Evolutionary conservation across 495 filamentous ascomycete species (phyloP).

Genomic region (Penicillium roqueforti): DNA sequence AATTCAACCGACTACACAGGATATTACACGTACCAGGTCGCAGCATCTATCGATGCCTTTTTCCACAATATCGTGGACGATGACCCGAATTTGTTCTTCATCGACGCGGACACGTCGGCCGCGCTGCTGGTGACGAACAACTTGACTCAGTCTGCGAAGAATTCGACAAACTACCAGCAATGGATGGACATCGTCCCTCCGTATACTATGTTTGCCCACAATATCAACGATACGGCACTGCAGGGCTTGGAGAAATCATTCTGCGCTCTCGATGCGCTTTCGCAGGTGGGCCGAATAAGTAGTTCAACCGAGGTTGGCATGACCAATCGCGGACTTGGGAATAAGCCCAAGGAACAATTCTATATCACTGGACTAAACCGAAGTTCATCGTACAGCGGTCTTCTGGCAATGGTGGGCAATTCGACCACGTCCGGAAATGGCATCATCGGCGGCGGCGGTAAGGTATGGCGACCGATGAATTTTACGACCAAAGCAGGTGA

Average conservation of each 20-base stretch:
- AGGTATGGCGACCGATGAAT: conserved; percentile 59
- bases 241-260: conserved; percentile 68
- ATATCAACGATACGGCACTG: conserved; percentile 52
- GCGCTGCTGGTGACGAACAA: conserved; percentile 75
- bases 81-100: conserved; percentile 54
- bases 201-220: conserved; percentile 76
- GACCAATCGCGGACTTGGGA: conserved; percentile 57
- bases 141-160: conserved; percentile 48
- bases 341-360: conserved; percentile 77
- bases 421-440: conserved; percentile 47
- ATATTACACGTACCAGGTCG: conserved; percentile 71
- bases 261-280: conserved; percentile 62
- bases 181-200: conserved; percentile 59
- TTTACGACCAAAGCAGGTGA: conserved; percentile 77
- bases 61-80: conserved; percentile 58
- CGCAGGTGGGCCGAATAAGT: conserved; percentile 56
- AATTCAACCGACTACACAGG: conserved; percentile 53
- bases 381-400: conserved; percentile 63
- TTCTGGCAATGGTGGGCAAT: conserved; percentile 61
- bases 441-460: conserved; percentile 62
- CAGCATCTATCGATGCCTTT: conserved; percentile 70
- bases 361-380: conserved; percentile 69
- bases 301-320: conserved; percentile 56
- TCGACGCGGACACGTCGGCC: conserved; percentile 74
- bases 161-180: conserved; percentile 38